phyloP scores from a whole-genome alignment of 345 rosid species.

The Linum tenue region DNA sequence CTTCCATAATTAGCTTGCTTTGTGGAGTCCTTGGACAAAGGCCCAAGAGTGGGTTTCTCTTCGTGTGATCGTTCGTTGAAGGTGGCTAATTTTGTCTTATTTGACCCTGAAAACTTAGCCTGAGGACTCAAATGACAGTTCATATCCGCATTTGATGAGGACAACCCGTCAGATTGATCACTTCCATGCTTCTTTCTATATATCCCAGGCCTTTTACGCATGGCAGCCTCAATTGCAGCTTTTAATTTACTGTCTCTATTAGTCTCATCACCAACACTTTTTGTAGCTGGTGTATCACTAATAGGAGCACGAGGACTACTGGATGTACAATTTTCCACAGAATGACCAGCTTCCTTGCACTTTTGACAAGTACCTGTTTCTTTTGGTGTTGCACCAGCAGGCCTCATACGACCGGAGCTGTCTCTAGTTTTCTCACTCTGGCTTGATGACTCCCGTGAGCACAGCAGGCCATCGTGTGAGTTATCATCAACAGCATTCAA shows the following conservation, averaged over 20 bases:
- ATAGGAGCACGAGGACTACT: conserved; percentile 34
- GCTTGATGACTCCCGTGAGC: conserved; percentile 42
- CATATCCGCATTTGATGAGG: conserved; percentile 32
- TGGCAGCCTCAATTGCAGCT: conserved; percentile 77
- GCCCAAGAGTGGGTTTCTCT: conserved; percentile 21
- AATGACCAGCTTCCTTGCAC: conserved; percentile 53
- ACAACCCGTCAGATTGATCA: conserved; percentile 42
- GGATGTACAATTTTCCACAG: conserved; percentile 41
- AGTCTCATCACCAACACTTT: conserved; percentile 38
- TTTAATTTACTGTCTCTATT: conserved; percentile 52
- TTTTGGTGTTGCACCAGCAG: conserved; percentile 35
- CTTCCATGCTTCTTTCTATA: conserved; percentile 44
- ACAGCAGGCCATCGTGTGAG: conserved; percentile 43
- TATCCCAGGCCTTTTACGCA: conserved; percentile 63
- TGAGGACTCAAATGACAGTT: conserved; percentile 31
- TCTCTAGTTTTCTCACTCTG: conserved; percentile 54
- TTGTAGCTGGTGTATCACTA: conserved; percentile 38
- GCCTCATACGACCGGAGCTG: conserved; percentile 35
- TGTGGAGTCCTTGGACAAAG: conserved; percentile 26
- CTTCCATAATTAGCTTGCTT: conserved; percentile 28
- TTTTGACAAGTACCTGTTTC: conserved; percentile 33
- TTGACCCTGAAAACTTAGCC: conserved; percentile 38
- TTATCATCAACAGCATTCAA: conserved; percentile 32
- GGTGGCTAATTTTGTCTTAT: conserved; percentile 28
- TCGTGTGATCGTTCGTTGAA: conserved; percentile 42